Conservation (phyloP, 345 rosid species). For the Dimocarpus longan region DNA sequence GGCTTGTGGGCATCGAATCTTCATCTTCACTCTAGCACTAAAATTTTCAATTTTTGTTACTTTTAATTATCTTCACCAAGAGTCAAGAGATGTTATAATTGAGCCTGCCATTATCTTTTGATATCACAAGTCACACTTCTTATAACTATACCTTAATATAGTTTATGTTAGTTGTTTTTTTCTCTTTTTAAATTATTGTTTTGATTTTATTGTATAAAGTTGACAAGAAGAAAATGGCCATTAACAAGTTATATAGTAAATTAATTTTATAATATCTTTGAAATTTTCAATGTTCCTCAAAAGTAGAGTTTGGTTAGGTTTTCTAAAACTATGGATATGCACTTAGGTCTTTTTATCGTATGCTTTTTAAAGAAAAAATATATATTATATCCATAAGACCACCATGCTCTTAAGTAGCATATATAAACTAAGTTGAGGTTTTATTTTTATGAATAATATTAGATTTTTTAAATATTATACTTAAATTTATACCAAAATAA, state of each 20-base stretch:
- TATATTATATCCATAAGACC: neutral
- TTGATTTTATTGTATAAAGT: neutral
- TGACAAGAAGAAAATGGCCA: neutral
- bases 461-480: no score
- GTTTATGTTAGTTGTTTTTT: neutral
- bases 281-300: conserved; percentile 4
- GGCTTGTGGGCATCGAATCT: conserved; percentile 30
- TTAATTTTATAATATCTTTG: neutral
- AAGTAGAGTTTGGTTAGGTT: neutral
- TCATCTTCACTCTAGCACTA: conserved; percentile 23
- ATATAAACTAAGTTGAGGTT: no score
- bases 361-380: neutral
- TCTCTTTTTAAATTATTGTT: neutral
- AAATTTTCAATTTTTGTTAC: neutral
- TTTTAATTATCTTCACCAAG: neutral
- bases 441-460: no score
- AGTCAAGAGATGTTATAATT: conserved; percentile 12
- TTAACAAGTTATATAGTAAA: neutral
- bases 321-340: neutral
- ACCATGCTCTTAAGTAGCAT: no score
- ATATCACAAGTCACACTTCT: neutral
- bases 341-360: neutral
- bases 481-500: no score
- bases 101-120: neutral
- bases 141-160: neutral